These are phyloP conservation scores for Hortaea sp. DNA, from an alignment of 2,329 filamentous ascomycete genomes.

Conservation along the genomic window DNA sequence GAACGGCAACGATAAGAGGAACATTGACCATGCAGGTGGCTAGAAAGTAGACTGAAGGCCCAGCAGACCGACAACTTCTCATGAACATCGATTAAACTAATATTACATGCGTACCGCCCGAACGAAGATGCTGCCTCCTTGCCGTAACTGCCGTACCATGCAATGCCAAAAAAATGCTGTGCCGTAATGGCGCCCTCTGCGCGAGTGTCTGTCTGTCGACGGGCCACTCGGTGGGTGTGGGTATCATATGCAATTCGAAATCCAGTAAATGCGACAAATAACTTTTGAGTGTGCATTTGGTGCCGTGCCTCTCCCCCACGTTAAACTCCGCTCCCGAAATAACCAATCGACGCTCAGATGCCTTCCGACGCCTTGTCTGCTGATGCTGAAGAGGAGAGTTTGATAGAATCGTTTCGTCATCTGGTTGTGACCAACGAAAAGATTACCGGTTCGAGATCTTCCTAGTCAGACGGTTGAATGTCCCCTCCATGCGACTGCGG, in stretches of 20 bases:
- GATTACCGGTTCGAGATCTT: constrained; percentile 4
- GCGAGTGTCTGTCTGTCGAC: background rate
- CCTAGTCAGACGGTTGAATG: constrained; percentile 3
- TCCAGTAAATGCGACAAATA: background rate
- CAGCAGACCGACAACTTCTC: too few relatives aligned
- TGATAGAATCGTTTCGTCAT: background rate
- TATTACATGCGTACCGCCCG: too few relatives aligned
- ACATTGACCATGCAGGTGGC: too few relatives aligned
- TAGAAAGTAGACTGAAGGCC: too few relatives aligned
- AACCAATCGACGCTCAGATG: background rate
- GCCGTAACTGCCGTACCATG: too few relatives aligned
- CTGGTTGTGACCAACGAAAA: background rate
- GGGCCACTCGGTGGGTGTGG: constrained; percentile 2
- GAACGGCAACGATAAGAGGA: too few relatives aligned
- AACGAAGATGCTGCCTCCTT: too few relatives aligned
- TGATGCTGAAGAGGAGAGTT: background rate
- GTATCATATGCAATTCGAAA: constrained; percentile 1
- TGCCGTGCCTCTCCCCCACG: background rate
- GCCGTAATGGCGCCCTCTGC: constrained; percentile 7
- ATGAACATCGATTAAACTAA: too few relatives aligned
- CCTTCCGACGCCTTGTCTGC: constrained; percentile 1
- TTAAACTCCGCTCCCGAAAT: background rate
- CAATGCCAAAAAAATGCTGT: background rate
- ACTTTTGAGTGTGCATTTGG: background rate
- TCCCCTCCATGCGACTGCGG: constrained; percentile 3